These are phyloP conservation scores for Colletotrichum sojae DNA, from an alignment of 2,329 filamentous ascomycete species.

Conservation along the genomic window DNA sequence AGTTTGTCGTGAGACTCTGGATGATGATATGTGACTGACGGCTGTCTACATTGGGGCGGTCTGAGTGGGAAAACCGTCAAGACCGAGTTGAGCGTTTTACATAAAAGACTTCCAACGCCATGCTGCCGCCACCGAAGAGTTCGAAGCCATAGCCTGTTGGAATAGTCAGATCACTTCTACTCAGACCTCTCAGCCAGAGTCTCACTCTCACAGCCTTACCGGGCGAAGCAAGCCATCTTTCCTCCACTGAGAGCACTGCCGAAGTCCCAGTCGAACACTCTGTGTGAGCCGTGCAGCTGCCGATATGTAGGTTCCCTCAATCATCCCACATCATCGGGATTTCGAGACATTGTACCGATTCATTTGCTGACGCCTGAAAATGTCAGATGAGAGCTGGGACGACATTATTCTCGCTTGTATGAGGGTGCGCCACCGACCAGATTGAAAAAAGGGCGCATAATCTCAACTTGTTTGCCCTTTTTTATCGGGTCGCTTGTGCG, in stretches of 20 bases:
- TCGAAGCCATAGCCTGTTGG: too few species aligned
- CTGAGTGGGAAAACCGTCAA: neutral
- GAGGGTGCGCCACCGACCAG: slow-evolving; percentile 22
- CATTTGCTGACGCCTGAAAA: slow-evolving; percentile 36
- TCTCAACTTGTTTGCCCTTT: slow-evolving; percentile 28
- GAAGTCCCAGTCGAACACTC: neutral
- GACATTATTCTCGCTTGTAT: slow-evolving; percentile 23
- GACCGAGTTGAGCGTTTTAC: neutral
- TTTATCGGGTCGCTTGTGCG: neutral
- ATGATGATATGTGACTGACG: neutral
- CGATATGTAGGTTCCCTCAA: slow-evolving; percentile 9
- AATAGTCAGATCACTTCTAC: too few species aligned
- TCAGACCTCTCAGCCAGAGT: neutral
- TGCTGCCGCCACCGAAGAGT: slow-evolving; percentile 3
- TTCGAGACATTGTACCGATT: slow-evolving; percentile 23
- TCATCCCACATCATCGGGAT: slow-evolving; percentile 26
- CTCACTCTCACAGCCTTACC: slow-evolving; percentile 12
- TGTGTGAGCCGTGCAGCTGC: neutral
- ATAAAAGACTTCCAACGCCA: slow-evolving; percentile 21
- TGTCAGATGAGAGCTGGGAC: slow-evolving; percentile 36
- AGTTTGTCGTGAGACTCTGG: neutral
- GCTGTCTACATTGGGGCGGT: neutral
- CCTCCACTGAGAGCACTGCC: neutral
- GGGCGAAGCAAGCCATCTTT: neutral
- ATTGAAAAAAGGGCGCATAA: slow-evolving; percentile 25